These are phyloP conservation scores for Astrocystis sublimbata DNA, from an alignment of 495 filamentous ascomycete species.

Conservation along the genomic window DNA sequence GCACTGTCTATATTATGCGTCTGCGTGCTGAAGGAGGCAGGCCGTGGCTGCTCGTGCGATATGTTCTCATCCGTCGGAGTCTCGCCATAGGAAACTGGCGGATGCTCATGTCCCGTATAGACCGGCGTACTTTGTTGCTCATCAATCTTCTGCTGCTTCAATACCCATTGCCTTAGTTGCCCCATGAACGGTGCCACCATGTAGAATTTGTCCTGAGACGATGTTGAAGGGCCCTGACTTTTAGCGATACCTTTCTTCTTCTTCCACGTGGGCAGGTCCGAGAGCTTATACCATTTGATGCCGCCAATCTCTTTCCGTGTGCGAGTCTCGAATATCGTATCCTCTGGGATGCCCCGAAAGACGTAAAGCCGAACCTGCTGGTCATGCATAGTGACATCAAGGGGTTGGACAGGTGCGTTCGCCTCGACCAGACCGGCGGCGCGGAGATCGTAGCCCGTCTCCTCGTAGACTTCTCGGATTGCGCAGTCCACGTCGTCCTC, in stretches of 20 bases:
- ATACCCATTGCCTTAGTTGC: slow-evolving; percentile 87
- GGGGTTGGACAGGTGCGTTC: slow-evolving; percentile 67
- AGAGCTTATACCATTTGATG: slow-evolving; percentile 88
- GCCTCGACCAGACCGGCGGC: slow-evolving; percentile 71
- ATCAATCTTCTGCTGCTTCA: slow-evolving; percentile 73
- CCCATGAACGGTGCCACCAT: slow-evolving; percentile 95
- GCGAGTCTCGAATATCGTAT: slow-evolving; percentile 82
- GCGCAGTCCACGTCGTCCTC: slow-evolving; percentile 92
- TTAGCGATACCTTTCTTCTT: slow-evolving; percentile 60
- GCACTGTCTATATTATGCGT: slow-evolving; percentile 50
- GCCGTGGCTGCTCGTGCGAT: slow-evolving; percentile 20
- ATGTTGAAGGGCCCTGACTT: slow-evolving; percentile 52
- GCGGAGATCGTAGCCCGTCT: slow-evolving; percentile 85
- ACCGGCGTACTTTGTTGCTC: slow-evolving; percentile 37
- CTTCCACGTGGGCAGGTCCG: slow-evolving; percentile 80
- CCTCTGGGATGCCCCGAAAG: slow-evolving; percentile 80
- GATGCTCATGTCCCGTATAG: slow-evolving; percentile 20
- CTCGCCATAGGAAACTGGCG: slow-evolving; percentile 34
- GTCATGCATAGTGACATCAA: slow-evolving; percentile 85
- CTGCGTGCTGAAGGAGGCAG: background rate
- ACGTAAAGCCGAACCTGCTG: slow-evolving; percentile 92
- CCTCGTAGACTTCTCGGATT: slow-evolving; percentile 89
- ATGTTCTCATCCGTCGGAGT: slow-evolving; percentile 46
- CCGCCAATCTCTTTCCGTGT: slow-evolving; percentile 97
- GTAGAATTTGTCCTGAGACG: slow-evolving; percentile 85